Evolutionary conservation across 1,284 basidiomycete genomes (phyloP).

Genomic region (Thecaphora frezii): DNA sequence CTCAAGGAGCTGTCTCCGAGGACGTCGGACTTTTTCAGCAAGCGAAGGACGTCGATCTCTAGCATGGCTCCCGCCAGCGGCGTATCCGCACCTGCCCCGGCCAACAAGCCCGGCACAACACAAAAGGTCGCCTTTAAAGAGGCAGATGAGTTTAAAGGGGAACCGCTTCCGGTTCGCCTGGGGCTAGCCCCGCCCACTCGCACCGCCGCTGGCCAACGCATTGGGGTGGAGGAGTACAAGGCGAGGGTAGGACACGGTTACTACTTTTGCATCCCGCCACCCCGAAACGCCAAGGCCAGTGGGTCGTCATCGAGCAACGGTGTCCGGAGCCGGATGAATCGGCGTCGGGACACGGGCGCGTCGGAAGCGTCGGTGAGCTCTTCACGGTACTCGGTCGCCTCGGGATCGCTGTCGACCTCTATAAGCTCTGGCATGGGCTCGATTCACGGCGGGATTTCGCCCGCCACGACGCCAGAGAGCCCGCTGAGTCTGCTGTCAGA

Average conservation of each 20-base stretch:
- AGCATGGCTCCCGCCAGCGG: not conserved
- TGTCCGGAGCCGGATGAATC: not conserved
- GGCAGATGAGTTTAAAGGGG: conserved; percentile 15
- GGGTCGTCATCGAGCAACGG: not conserved
- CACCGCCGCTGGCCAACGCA: conserved; percentile 12
- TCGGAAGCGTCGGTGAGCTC: not conserved
- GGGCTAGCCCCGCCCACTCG: conserved; percentile 40
- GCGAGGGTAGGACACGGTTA: conserved; percentile 30
- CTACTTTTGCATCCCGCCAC: conserved; percentile 45
- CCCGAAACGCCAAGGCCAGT: not conserved
- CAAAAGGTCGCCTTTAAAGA: conserved; percentile 14
- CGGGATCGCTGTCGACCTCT: not conserved
- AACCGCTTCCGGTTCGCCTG: conserved; percentile 39
- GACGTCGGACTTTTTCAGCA: conserved; percentile 37
- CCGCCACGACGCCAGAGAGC: not conserved
- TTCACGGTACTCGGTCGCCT: not conserved
- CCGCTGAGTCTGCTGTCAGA: not conserved
- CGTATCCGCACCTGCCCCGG: not conserved
- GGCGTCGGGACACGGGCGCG: not conserved
- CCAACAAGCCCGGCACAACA: not conserved
- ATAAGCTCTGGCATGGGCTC: not conserved
- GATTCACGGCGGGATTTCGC: too few species aligned
- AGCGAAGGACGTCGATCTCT: conserved; percentile 2
- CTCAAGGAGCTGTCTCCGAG: conserved; percentile 32
- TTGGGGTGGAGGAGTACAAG: conserved; percentile 19